phyloP scores from a whole-genome alignment of 2,329 filamentous ascomycete genomes.

The Colletotrichum trifolii region DNA sequence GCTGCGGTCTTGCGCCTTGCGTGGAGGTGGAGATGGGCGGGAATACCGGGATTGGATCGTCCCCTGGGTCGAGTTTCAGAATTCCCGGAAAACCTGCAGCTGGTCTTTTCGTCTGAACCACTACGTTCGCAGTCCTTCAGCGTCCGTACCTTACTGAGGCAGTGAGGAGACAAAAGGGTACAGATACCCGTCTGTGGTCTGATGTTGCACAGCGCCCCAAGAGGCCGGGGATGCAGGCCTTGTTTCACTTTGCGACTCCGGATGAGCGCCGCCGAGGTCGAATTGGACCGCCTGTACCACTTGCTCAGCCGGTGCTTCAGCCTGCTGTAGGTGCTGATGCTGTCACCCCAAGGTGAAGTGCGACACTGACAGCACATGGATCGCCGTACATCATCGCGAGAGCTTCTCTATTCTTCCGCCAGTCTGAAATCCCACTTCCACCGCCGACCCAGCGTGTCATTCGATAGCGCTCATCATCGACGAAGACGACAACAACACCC shows the following conservation, averaged over 20 bases:
- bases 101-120: constrained; percentile 19
- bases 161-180: not conserved
- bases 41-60: constrained; percentile 18
- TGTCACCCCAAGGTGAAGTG: too few species aligned
- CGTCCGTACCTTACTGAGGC: not conserved
- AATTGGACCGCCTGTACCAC: constrained; percentile 21
- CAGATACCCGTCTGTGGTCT: not conserved
- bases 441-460: too few species aligned
- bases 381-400: too few species aligned
- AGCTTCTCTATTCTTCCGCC: too few species aligned
- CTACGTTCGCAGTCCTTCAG: too few species aligned
- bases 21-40: constrained; percentile 16
- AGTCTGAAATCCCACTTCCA: too few species aligned
- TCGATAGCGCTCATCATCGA: too few species aligned
- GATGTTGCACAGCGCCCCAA: not conserved
- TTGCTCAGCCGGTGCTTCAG: not conserved
- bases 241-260: constrained; percentile 35
- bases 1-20: too few species aligned
- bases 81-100: constrained; percentile 17
- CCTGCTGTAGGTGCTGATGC: not conserved
- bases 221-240: constrained; percentile 1
- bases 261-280: constrained; percentile 21
- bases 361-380: too few species aligned
- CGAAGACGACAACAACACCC: too few species aligned
- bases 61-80: constrained; percentile 29